Evolutionary conservation across 1,139 yeast genomes (phyloP), one percentile per base, ranked within the genome.

Genomic region (Lodderomyces theae): DNA sequence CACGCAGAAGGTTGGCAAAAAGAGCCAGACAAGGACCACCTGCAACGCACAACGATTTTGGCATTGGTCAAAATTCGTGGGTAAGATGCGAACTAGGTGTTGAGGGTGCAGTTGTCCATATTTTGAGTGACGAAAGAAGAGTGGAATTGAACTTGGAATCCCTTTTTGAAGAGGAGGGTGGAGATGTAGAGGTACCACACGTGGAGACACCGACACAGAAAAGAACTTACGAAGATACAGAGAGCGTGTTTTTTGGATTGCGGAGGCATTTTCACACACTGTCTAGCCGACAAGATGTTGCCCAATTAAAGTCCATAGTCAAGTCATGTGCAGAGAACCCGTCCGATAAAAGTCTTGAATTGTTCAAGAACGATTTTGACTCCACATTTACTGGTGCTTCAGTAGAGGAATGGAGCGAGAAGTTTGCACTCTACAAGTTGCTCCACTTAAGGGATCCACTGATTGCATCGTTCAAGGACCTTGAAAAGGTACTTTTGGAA

Each of bases 91-190:
- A 86, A 51, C 74, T 87, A 31, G 69, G 72, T 24, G 62, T 78
- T 2, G 85, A 82, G 47, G 79, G 79, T 19, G 71, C 87, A 3
- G 75, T 72, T 43, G 72, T 89, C 30, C 95, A 90, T 59, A 63
- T 90, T 35, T 63, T 90, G 53, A 86, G 96, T 0, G 68, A 72
- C 9, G 80, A 79, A 29, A 77, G 94, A 60, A 69, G 97, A 44
- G 57, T 60, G 17, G 82, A 78, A 45, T 63, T 90, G 45, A 78
- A 84, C 49, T 69, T 90, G 52, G 96, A 89, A 57, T 69, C 72
- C 26, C 57, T 88, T 37, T 87, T 87, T 80, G 73, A 79, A 39
- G 63, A 65, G 26, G 74, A 70, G 26, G 74, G 70, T 16, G 31
- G 17, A 17, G 31, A 22, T 5, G 69, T 63, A 23, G 26, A 37